Percentiles rank a stretch among this genome's conserved stretches.
Evolutionary conservation across 805 yeast species (phyloP).

Genomic region (Wickerhamiella kurtzmanii): DNA sequence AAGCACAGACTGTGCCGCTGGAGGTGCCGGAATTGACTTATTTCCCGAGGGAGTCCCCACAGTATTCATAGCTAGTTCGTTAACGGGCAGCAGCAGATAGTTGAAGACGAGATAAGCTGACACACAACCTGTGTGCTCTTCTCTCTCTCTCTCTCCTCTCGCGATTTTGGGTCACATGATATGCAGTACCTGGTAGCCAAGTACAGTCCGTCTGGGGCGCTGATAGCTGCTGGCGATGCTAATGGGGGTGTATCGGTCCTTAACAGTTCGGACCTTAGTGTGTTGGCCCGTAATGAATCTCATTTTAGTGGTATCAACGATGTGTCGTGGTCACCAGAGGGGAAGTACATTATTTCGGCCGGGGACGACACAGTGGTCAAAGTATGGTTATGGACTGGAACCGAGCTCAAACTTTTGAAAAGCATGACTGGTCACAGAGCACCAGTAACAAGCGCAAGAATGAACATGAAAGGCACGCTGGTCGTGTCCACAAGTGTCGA

Average conservation of each 20-base stretch:
- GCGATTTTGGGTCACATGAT: neutral
- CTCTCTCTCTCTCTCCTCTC: too few relatives aligned
- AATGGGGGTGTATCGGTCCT: slow-evolving; percentile 28
- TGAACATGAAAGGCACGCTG: slow-evolving; percentile 62
- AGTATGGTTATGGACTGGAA: slow-evolving; percentile 43
- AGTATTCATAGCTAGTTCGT: too few relatives aligned
- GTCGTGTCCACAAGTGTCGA: slow-evolving; percentile 76
- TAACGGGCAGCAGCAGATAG: too few relatives aligned
- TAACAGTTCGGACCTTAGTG: neutral
- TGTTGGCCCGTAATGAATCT: neutral
- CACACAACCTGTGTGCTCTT: too few relatives aligned
- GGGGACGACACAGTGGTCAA: slow-evolving; percentile 76
- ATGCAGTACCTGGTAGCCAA: slow-evolving; percentile 6
- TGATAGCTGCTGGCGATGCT: slow-evolving; percentile 42
- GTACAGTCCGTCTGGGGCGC: slow-evolving; percentile 38
- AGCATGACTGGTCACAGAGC: slow-evolving; percentile 67
- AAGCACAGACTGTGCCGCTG: neutral
- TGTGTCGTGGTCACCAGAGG: slow-evolving; percentile 64
- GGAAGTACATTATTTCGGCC: slow-evolving; percentile 61
- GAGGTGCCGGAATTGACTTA: neutral
- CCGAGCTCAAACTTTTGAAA: slow-evolving; percentile 29
- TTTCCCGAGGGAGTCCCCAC: neutral
- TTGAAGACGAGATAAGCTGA: too few relatives aligned
- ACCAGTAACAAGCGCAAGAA: slow-evolving; percentile 60
- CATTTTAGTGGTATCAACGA: slow-evolving; percentile 47